Conservation (phyloP, 2,329 filamentous ascomycete genomes). For the Trichothecium sympodiale region DNA sequence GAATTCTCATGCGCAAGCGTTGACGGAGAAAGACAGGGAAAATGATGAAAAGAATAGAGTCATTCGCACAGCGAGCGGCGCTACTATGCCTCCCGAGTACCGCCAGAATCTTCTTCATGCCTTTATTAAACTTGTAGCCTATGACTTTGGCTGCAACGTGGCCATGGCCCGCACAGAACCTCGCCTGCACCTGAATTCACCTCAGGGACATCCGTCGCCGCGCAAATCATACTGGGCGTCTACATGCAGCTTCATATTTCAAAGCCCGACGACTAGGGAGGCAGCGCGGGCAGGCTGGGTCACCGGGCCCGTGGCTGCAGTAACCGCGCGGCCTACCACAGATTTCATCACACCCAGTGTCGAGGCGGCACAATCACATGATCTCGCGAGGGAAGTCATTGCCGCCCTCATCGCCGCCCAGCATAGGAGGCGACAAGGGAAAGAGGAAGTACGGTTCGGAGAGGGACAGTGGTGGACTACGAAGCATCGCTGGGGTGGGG, state of each 20-base stretch:
- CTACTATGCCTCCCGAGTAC: conserved; percentile 46
- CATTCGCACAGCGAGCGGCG: conserved; percentile 35
- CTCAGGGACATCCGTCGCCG: conserved; percentile 15
- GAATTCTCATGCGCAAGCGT: conserved; percentile 5
- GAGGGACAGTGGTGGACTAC: conserved; percentile 52
- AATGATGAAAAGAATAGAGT: conserved; percentile 8
- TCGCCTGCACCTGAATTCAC: conserved; percentile 41
- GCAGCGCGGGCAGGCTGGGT: conserved; percentile 47
- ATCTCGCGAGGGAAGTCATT: conserved; percentile 49
- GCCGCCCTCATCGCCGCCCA: conserved; percentile 53
- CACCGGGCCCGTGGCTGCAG: conserved; percentile 50
- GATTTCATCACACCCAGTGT: conserved; percentile 32
- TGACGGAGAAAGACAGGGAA: conserved; percentile 3
- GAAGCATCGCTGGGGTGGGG: conserved; percentile 51
- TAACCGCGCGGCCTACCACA: conserved; percentile 45
- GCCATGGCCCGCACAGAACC: conserved; percentile 45
- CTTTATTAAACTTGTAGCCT: conserved; percentile 53
- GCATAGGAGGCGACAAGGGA: conserved; percentile 48
- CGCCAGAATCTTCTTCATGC: conserved; percentile 45
- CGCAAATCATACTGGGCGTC: conserved; percentile 47
- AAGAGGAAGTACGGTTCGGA: conserved; percentile 43
- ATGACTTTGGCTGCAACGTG: conserved; percentile 55
- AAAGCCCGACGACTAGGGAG: conserved; percentile 47
- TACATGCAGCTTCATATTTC: conserved; percentile 48
- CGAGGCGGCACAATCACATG: conserved; percentile 47